phyloP scores from a whole-genome alignment of 2,329 filamentous ascomycete species.

The Talaromyces sp. region DNA sequence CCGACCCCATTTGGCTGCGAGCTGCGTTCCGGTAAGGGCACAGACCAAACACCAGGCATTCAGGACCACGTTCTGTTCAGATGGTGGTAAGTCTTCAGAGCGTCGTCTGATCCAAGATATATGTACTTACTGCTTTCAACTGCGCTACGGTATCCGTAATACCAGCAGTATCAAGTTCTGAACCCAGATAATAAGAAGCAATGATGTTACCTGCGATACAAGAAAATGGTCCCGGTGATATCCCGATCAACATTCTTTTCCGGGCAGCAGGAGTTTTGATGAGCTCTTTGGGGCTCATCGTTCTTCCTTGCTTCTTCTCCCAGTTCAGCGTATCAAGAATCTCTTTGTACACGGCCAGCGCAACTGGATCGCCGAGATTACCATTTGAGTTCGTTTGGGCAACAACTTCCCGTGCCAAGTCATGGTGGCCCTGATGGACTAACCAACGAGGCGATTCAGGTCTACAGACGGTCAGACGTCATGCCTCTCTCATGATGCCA shows the following conservation, averaged over 20 bases:
- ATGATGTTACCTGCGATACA: conserved; percentile 41
- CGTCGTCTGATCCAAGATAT: neutral
- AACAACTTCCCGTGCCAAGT: conserved; percentile 42
- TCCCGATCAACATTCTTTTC: conserved; percentile 41
- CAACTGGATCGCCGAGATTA: conserved; percentile 38
- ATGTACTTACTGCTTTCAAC: conserved; percentile 30
- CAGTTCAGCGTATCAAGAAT: conserved; percentile 48
- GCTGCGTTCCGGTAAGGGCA: conserved; percentile 43
- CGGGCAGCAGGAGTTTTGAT: conserved; percentile 35
- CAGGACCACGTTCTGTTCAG: conserved; percentile 46
- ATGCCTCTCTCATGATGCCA: neutral
- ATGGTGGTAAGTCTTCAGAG: neutral
- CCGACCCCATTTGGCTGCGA: conserved; percentile 44
- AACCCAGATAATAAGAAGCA: conserved; percentile 42
- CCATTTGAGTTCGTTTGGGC: conserved; percentile 47
- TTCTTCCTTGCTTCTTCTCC: conserved; percentile 42
- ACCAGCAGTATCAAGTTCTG: conserved; percentile 46
- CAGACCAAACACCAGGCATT: conserved; percentile 49
- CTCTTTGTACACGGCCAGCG: conserved; percentile 42
- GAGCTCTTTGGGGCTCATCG: conserved; percentile 37
- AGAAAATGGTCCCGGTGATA: conserved; percentile 34
- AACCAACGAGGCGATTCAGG: conserved; percentile 52
- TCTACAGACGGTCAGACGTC: neutral
- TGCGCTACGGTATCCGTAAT: conserved; percentile 44
- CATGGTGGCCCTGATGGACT: conserved; percentile 37